These are phyloP conservation scores for Nitzschia palea DNA, from an alignment of 108 stramenopile species.

Conservation along the genomic window DNA sequence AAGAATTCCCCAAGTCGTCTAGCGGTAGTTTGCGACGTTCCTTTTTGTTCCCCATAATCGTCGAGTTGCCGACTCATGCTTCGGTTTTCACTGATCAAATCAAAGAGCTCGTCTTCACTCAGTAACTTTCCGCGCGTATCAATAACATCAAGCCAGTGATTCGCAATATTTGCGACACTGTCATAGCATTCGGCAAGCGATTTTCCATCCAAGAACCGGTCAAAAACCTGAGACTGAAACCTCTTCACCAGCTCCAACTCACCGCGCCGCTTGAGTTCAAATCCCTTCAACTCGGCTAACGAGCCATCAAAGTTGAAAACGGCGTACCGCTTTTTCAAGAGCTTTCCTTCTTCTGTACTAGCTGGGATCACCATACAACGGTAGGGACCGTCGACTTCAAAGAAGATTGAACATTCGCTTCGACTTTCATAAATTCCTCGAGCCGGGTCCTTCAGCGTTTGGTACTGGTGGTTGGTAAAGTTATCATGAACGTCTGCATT, in stretches of 20 bases:
- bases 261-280: slow-evolving; percentile 98
- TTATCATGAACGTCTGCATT: slow-evolving; percentile 98
- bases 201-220: slow-evolving; percentile 90
- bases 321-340: slow-evolving; percentile 99
- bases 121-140: slow-evolving; percentile 91
- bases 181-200: slow-evolving; percentile 91
- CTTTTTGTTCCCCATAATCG: slow-evolving; percentile 97
- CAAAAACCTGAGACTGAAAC: slow-evolving; percentile 98
- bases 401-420: slow-evolving; percentile 98
- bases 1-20: slow-evolving; percentile 96
- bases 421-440: slow-evolving; percentile 86
- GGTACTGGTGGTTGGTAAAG: slow-evolving; percentile 99
- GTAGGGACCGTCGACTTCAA: slow-evolving; percentile 99
- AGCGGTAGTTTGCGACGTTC: slow-evolving; percentile 97
- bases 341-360: slow-evolving; percentile 97
- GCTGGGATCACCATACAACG: slow-evolving; percentile 98
- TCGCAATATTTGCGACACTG: slow-evolving; percentile 94
- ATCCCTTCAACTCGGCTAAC: slow-evolving; percentile 98
- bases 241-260: slow-evolving; percentile 99
- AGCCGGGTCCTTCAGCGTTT: slow-evolving; percentile 83
- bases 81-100: slow-evolving; percentile 96
- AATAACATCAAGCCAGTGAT: slow-evolving; percentile 99
- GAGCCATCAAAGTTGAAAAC: slow-evolving; percentile 99
- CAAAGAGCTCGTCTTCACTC: slow-evolving; percentile 94
- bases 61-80: slow-evolving; percentile 97